phyloP scores from a whole-genome alignment of 768 basidiomycete species.

The Leccinum fibrillosum region DNA sequence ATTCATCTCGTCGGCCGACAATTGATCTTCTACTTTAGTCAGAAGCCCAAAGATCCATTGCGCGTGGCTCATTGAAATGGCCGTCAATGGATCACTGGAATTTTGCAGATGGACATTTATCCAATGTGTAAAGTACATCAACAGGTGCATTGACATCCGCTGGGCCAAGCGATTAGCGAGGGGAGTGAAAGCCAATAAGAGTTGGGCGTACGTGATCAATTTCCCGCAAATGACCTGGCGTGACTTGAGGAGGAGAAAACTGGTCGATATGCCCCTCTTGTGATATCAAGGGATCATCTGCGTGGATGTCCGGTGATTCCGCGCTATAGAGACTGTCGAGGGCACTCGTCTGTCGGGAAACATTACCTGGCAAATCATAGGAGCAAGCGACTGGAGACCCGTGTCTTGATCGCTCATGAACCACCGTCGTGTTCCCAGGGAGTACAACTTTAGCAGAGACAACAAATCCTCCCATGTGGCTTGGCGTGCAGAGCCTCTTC shows the following conservation, averaged over 20 bases:
- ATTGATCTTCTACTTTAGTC: slow-evolving; percentile 60
- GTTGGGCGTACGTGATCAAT: slow-evolving; percentile 61
- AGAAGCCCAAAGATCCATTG: slow-evolving; percentile 80
- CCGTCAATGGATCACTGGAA: slow-evolving; percentile 33
- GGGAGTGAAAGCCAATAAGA: neutral
- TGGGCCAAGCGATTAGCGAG: slow-evolving; percentile 28
- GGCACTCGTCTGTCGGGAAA: neutral
- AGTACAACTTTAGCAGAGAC: slow-evolving; percentile 20
- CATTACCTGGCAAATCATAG: neutral
- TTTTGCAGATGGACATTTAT: slow-evolving; percentile 59
- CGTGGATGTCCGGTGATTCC: neutral
- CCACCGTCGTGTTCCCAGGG: neutral
- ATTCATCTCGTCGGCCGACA: slow-evolving; percentile 75
- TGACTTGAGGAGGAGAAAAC: slow-evolving; percentile 51
- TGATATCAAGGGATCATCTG: neutral
- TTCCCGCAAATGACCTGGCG: slow-evolving; percentile 49
- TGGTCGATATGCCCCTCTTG: neutral
- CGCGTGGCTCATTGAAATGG: slow-evolving; percentile 55
- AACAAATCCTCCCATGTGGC: slow-evolving; percentile 37
- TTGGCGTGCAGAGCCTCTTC: slow-evolving; percentile 8
- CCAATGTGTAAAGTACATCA: slow-evolving; percentile 87
- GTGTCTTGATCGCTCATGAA: slow-evolving; percentile 1
- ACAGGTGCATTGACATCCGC: slow-evolving; percentile 68
- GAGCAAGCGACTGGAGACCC: neutral
- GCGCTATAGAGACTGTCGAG: neutral